A percentile compares a stretch with the other conserved stretches of the same genome.
Evolutionary conservation across 148 eudicot genomes (phyloP).

Genomic region (Vaccinium macrocarpon): DNA sequence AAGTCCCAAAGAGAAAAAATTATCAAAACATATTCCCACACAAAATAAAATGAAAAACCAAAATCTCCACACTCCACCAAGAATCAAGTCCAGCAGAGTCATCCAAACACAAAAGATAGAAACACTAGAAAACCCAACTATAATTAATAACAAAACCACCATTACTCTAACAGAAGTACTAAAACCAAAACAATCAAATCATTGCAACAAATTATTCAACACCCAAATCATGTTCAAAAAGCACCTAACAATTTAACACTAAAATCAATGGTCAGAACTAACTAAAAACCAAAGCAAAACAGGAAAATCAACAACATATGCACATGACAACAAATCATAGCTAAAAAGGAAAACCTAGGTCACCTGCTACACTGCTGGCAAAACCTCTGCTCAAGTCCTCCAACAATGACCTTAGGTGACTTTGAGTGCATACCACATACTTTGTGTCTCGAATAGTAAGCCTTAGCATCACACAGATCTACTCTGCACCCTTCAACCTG

Average conservation of each 20-base stretch:
- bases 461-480: constrained; percentile 87
- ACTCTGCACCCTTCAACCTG: constrained; percentile 84
- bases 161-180: background rate
- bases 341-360: background rate
- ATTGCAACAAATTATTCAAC: background rate
- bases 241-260: background rate
- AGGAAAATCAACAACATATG: constrained; percentile 1
- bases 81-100: background rate
- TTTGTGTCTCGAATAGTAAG: constrained; percentile 89
- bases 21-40: background rate
- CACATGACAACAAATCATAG: background rate
- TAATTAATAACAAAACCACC: background rate
- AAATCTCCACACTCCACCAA: background rate
- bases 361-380: constrained; percentile 99
- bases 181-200: background rate
- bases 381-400: constrained; percentile 75
- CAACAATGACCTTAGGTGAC: constrained; percentile 61
- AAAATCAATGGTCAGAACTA: background rate
- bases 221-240: background rate
- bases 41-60: background rate
- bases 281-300: background rate
- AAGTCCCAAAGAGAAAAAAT: background rate
- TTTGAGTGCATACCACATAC: constrained; percentile 86
- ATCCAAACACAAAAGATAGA: constrained; percentile 9
- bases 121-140: background rate